phyloP scores from a whole-genome alignment of 768 basidiomycete species.

The Kwoniella mangroviensis region DNA sequence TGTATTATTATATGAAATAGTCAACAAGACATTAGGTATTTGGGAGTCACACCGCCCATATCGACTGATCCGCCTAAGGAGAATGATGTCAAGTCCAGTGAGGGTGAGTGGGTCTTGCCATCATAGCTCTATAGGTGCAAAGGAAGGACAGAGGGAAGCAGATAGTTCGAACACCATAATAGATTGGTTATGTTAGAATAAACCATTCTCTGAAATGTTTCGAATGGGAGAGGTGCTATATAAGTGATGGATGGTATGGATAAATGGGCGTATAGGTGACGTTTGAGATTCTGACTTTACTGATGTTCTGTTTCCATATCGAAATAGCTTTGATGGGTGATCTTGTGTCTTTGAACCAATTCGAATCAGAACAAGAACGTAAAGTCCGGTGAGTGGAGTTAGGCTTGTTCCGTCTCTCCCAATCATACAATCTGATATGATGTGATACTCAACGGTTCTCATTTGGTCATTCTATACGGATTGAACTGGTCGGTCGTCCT shows the following conservation, averaged over 20 bases:
- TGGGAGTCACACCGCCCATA: conserved; percentile 57
- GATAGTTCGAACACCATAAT: too few species aligned
- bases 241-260: too few species aligned
- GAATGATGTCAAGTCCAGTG: conserved; percentile 48
- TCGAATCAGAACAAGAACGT: conserved; percentile 87
- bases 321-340: conserved; percentile 78
- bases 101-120: conserved; percentile 34
- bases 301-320: neutral
- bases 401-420: neutral
- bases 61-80: conserved; percentile 53
- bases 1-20: neutral
- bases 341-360: conserved; percentile 78
- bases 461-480: too few species aligned
- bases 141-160: too few species aligned
- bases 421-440: neutral
- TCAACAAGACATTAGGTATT: conserved; percentile 38
- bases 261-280: too few species aligned
- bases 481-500: neutral
- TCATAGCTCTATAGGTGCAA: too few species aligned
- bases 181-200: neutral
- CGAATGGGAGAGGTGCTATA: too few species aligned
- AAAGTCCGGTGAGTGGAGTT: conserved; percentile 72
- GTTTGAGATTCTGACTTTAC: too few species aligned
- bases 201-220: too few species aligned
- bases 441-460: too few species aligned